A percentile compares a stretch with the other conserved stretches of the same genome.
Conservation (phyloP, 441 rosid genomes). For the Dalechampia spathulata region DNA sequence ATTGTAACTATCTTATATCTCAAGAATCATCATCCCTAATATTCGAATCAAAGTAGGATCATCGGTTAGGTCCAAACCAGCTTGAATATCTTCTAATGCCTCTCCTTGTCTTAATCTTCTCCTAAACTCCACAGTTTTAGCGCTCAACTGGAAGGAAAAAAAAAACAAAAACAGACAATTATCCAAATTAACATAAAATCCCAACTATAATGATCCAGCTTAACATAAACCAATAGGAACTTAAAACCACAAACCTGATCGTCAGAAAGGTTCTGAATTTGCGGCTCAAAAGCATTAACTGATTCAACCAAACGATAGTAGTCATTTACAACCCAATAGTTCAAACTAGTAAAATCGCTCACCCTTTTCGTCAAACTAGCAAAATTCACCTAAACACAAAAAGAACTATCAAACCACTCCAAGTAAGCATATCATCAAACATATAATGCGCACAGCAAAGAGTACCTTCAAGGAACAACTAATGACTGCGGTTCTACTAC, state of each 20-base stretch:
- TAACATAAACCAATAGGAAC: constrained; percentile 11
- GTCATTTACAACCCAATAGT: constrained; percentile 87
- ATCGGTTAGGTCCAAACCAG: constrained; percentile 43
- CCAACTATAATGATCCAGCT: not conserved
- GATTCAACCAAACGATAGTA: constrained; percentile 68
- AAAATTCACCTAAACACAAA: constrained; percentile 35
- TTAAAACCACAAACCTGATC: constrained; percentile 50
- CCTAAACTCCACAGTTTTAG: constrained; percentile 70
- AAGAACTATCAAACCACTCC: not conserved
- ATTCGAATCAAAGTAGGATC: constrained; percentile 10
- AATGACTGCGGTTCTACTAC: constrained; percentile 7
- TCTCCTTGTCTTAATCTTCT: constrained; percentile 56
- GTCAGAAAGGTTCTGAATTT: constrained; percentile 51
- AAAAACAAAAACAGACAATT: constrained; percentile 11
- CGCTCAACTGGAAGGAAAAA: constrained; percentile 47
- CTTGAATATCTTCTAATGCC: constrained; percentile 76
- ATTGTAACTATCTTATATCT: not conserved
- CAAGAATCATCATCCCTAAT: not conserved
- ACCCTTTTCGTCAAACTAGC: constrained; percentile 38
- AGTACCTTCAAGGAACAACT: constrained; percentile 47
- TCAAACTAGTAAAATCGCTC: constrained; percentile 54
- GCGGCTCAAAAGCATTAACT: constrained; percentile 60
- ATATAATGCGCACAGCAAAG: constrained; percentile 20
- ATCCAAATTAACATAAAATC: constrained; percentile 8
- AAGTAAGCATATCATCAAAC: constrained; percentile 45